These are phyloP conservation scores for Pichia sp. DNA, from an alignment of 1,139 yeast genomes.

Conservation along the genomic window DNA sequence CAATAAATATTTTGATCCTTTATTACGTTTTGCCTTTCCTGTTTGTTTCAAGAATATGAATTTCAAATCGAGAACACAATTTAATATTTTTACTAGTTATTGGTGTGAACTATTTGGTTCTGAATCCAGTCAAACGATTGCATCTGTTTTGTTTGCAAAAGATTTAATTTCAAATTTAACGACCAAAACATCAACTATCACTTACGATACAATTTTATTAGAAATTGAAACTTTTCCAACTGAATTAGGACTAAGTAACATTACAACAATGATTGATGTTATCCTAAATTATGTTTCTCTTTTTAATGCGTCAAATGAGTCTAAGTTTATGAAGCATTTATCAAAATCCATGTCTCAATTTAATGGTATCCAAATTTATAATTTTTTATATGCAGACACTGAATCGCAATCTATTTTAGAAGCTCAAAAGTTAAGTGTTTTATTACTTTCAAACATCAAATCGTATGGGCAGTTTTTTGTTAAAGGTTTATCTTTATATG, in stretches of 20 bases:
- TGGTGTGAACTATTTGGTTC: slow-evolving; percentile 62
- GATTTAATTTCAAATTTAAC: slow-evolving; percentile 32
- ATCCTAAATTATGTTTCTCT: slow-evolving; percentile 24
- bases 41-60: background rate
- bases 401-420: slow-evolving; percentile 39
- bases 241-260: slow-evolving; percentile 32
- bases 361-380: slow-evolving; percentile 39
- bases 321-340: slow-evolving; percentile 25
- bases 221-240: slow-evolving; percentile 45
- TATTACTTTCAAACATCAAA: slow-evolving; percentile 33
- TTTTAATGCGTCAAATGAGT: slow-evolving; percentile 16
- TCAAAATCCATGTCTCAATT: slow-evolving; percentile 39
- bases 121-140: slow-evolving; percentile 43
- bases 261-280: slow-evolving; percentile 28
- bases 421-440: slow-evolving; percentile 34
- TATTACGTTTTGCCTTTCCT: slow-evolving; percentile 23
- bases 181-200: slow-evolving; percentile 37
- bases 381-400: slow-evolving; percentile 36
- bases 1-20: slow-evolving; percentile 13
- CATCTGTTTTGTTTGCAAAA: slow-evolving; percentile 30
- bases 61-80: slow-evolving; percentile 7
- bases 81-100: slow-evolving; percentile 30
- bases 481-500: slow-evolving; percentile 35
- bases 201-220: slow-evolving; percentile 26
- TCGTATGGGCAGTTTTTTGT: slow-evolving; percentile 34